Base-by-base conservation (phyloP, 768 basidiomycete genomes). In the Brasilioporus rufonigricans region DNA sequence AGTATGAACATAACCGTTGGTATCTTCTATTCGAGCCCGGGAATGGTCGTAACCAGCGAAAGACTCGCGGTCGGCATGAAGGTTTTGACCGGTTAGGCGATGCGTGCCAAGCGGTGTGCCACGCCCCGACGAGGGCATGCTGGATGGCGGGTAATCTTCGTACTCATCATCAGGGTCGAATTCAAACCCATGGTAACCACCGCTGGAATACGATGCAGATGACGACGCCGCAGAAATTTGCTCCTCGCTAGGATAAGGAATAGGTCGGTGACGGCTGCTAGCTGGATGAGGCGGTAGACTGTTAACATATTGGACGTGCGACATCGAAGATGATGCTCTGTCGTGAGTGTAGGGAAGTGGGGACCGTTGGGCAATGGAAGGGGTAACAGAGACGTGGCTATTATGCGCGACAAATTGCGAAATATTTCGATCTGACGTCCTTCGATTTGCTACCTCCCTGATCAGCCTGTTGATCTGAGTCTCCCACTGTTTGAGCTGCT, bases 401-500 rank as follows among this genome's bases (percentile, higher is more conserved):
- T 76, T 60, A 50, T 75, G 66, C 70, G 71, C 50, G 19, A 71
- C 67, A 40, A 86, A 77, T 39, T 81, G 80, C 44, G 84, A 77
- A 49, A 83, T 69, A 53, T 76, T 79, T 33, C 87, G 81, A 55
- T 90, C 89, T 1, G 83, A 82, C 7, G 79, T 83, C 58, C 89
- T 80, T 47, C 90, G 80, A 55, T 76, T 80, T n/a, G 84, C 83
- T 44, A 86, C 80, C 63, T 86, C 86, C 61, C 83, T 83, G 66
- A 98, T 93, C 32, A 98, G 79, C 41, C 91, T 87, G 68, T 87
- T 93, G 61, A 98, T 89, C 56, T 87, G 84, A 16, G 83, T 77
- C 67, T 97, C 91, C 97, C 97, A 99, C 65, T 93, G 89, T 44
- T 83, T 81, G 69, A 97, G 83, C 62, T 93, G 91, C 62, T 98